These are phyloP conservation scores for Rhizophagus prolifer DNA, from an alignment of 192 early-diverging fungal genomes.

Conservation along the genomic window DNA sequence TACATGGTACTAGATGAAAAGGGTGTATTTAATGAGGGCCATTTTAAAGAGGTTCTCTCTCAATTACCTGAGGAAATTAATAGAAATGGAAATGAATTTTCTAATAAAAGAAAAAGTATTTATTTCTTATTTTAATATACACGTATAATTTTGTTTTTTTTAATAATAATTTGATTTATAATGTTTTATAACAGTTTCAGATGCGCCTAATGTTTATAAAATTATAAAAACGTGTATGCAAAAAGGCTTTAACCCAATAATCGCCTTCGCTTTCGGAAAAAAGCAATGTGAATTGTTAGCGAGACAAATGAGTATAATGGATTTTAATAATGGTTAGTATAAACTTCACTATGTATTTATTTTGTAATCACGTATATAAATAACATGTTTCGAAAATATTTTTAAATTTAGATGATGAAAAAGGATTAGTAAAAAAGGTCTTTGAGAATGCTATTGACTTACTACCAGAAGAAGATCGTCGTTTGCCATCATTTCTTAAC, in stretches of 20 bases:
- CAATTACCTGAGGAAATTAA: constrained; percentile 42
- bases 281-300: constrained; percentile 92
- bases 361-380: background rate
- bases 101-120: constrained; percentile 56
- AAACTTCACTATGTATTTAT: background rate
- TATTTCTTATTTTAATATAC: constrained; percentile 31
- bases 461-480: constrained; percentile 86
- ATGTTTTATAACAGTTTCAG: constrained; percentile 28
- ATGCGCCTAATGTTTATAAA: constrained; percentile 84
- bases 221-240: constrained; percentile 94
- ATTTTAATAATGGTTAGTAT: constrained; percentile 74
- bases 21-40: constrained; percentile 89
- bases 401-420: constrained; percentile 43
- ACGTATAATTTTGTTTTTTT: background rate
- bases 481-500: constrained; percentile 89
- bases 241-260: constrained; percentile 97
- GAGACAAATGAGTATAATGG: constrained; percentile 85
- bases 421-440: constrained; percentile 81
- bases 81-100: constrained; percentile 55
- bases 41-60: constrained; percentile 89
- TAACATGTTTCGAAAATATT: background rate
- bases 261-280: constrained; percentile 95
- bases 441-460: constrained; percentile 85
- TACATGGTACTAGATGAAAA: constrained; percentile 97
- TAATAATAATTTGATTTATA: too few relatives aligned